phyloP scores from a whole-genome alignment of 768 basidiomycete species.

The Auriscalpium orientale region DNA sequence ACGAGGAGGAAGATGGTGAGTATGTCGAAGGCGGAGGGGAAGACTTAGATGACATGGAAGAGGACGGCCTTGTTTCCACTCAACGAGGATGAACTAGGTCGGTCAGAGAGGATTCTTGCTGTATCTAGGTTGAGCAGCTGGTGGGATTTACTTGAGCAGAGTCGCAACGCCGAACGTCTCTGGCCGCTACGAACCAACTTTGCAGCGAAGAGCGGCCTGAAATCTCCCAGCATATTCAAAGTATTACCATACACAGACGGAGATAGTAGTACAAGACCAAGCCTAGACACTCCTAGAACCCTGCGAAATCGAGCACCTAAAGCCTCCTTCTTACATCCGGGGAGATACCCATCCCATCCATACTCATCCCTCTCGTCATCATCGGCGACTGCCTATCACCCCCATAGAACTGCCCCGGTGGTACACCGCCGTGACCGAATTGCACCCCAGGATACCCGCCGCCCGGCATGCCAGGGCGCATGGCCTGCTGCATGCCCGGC shows the following conservation, averaged over 20 bases:
- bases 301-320: constrained; percentile 6
- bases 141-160: too few species aligned
- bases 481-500: constrained; percentile 13
- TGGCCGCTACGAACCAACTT: background rate
- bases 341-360: constrained; percentile 16
- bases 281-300: too few species aligned
- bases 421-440: constrained; percentile 23
- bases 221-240: background rate
- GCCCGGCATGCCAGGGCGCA: constrained; percentile 21
- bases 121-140: too few species aligned
- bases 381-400: constrained; percentile 15
- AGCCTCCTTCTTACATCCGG: constrained; percentile 13
- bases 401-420: constrained; percentile 37
- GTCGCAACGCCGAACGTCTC: too few species aligned
- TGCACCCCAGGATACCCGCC: constrained; percentile 16
- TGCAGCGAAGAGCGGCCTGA: background rate
- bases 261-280: background rate
- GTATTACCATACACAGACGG: background rate
- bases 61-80: constrained; percentile 14
- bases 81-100: constrained; percentile 12
- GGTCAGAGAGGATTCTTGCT: too few species aligned
- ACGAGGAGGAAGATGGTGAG: constrained; percentile 1
- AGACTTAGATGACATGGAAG: constrained; percentile 8
- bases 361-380: constrained; percentile 14
- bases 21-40: constrained; percentile 10